Percentiles rank a stretch among this genome's conserved stretches.
phyloP scores from a whole-genome alignment of 2,329 filamentous ascomycete genomes.

The Arthrobotrys sinensis region DNA sequence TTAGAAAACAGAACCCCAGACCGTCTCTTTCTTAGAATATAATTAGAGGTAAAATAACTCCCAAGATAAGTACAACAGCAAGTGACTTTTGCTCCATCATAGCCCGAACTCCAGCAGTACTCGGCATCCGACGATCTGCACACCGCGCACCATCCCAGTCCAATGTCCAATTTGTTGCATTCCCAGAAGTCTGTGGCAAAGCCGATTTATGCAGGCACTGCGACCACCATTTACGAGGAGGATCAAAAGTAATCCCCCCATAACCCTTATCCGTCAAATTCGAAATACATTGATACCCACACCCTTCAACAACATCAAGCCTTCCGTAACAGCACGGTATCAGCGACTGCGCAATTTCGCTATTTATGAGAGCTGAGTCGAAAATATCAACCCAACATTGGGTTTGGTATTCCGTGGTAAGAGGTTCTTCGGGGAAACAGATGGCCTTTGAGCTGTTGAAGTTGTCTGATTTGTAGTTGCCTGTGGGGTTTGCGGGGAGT shows the following conservation, averaged over 20 bases:
- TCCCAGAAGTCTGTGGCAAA: background rate
- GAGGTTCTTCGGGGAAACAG: constrained; percentile 30
- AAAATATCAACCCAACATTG: constrained; percentile 20
- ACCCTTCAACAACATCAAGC: constrained; percentile 35
- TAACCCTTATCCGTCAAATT: constrained; percentile 8
- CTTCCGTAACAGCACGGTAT: constrained; percentile 20
- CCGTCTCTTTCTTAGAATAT: background rate
- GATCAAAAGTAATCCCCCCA: background rate
- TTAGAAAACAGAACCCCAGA: background rate
- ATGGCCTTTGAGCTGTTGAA: too few species aligned
- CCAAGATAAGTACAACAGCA: background rate
- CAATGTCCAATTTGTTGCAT: background rate
- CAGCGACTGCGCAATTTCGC: constrained; percentile 8
- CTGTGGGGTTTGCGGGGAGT: background rate
- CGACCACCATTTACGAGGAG: constrained; percentile 7
- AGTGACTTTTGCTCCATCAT: background rate
- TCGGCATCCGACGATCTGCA: background rate
- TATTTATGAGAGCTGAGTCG: constrained; percentile 11
- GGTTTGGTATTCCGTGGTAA: constrained; percentile 5
- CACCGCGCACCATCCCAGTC: background rate
- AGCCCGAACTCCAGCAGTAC: background rate
- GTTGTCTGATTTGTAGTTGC: background rate
- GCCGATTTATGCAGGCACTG: background rate
- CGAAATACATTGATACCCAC: constrained; percentile 41
- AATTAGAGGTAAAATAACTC: background rate